A percentile compares a stretch with the other conserved stretches of the same genome.
Evolutionary conservation across 148 eudicot species (phyloP).

Genomic region (Polygonum aviculare): DNA sequence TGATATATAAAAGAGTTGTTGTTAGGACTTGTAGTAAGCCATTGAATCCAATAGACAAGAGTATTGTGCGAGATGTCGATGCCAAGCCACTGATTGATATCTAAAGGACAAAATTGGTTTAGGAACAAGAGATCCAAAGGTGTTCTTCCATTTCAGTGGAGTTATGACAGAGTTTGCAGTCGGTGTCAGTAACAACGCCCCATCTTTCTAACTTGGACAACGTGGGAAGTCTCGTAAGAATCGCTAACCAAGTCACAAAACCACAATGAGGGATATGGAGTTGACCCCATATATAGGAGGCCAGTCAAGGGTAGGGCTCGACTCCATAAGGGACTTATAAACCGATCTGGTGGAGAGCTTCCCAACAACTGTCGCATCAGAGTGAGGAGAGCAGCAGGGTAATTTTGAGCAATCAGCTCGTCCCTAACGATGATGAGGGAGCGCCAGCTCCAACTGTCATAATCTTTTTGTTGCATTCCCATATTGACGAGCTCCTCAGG

Average conservation of each 20-base stretch:
- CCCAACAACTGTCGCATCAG: background rate
- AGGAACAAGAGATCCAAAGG: background rate
- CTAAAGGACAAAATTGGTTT: background rate
- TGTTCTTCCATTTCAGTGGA: background rate
- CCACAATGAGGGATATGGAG: background rate
- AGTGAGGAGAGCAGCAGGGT: background rate
- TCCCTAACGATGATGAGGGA: background rate
- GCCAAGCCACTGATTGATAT: no score
- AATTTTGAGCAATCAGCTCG: background rate
- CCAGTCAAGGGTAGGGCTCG: background rate
- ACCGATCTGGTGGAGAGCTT: background rate
- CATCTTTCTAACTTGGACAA: background rate
- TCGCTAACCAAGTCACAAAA: background rate
- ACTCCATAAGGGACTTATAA: background rate
- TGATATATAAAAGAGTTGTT: no score
- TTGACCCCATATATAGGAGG: background rate
- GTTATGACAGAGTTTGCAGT: no score
- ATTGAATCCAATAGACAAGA: no score
- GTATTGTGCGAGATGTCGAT: no score
- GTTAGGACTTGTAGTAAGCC: no score
- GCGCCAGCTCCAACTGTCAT: background rate
- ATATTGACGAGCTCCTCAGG: background rate
- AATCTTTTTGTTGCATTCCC: background rate
- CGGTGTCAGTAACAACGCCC: background rate
- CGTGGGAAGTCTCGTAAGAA: background rate